Evolutionary conservation across 805 yeast genomes (phyloP).

Genomic region (Myxozyma monticola): DNA sequence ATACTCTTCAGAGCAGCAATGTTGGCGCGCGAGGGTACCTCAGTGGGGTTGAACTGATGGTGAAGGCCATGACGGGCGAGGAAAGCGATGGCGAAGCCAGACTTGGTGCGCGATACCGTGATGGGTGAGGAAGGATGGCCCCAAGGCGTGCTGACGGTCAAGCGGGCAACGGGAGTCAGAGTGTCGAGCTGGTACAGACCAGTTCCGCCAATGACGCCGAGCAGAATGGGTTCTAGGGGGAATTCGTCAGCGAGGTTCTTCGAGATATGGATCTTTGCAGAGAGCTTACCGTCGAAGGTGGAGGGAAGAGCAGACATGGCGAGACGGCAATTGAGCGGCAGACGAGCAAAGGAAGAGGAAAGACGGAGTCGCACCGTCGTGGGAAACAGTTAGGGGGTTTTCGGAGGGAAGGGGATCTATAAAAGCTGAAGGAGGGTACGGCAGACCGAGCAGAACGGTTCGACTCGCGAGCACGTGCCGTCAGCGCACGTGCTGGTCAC

Average conservation of each 20-base stretch:
- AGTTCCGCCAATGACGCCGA: constrained; percentile 96
- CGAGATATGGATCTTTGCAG: neutral
- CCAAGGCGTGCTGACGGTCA: constrained; percentile 92
- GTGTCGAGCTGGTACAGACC: constrained; percentile 89
- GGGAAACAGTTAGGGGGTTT: too few species aligned
- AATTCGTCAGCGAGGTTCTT: neutral
- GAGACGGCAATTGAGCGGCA: neutral
- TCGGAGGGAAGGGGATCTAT: too few species aligned
- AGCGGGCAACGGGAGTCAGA: constrained; percentile 78
- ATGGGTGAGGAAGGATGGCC: constrained; percentile 94
- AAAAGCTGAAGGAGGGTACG: too few species aligned
- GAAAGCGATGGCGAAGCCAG: constrained; percentile 86
- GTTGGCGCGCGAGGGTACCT: constrained; percentile 91
- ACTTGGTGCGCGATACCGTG: constrained; percentile 75
- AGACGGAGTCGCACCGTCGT: too few species aligned
- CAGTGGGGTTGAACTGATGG: constrained; percentile 87
- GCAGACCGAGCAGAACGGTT: too few species aligned
- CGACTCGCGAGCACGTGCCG: too few species aligned
- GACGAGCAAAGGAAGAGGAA: too few species aligned
- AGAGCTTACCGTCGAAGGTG: constrained; percentile 32
- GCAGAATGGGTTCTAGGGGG: constrained; percentile 57
- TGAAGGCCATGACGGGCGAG: constrained; percentile 91
- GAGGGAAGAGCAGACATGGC: constrained; percentile 29
- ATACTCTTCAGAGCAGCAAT: constrained; percentile 89
- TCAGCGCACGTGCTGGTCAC: too few species aligned